Evolutionary conservation across 129 eudicot genomes (phyloP).

Genomic region (Centrapalus pauciflorus): DNA sequence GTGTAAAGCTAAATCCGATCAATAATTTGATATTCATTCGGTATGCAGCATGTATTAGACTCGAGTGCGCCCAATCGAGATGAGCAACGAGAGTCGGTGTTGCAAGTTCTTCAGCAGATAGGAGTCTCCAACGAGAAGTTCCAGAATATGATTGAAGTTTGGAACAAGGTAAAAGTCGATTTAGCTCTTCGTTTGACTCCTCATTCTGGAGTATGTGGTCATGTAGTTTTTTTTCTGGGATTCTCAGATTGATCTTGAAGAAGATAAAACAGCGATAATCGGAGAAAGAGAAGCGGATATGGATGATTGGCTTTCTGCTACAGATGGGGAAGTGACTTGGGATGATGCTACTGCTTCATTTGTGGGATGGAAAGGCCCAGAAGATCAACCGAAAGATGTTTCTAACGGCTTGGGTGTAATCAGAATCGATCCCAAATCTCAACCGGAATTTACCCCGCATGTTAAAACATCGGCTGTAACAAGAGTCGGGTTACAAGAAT

Average conservation of each 20-base stretch:
- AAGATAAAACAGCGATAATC: constrained; percentile 17
- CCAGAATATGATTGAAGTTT: constrained; percentile 87
- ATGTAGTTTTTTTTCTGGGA: neutral
- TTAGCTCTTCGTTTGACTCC: neutral
- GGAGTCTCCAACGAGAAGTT: constrained; percentile 77
- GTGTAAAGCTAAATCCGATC: neutral
- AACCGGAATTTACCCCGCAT: constrained; percentile 28
- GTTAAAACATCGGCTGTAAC: constrained; percentile 78
- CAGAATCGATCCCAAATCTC: constrained; percentile 6
- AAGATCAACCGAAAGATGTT: constrained; percentile 25
- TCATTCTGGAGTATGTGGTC: neutral
- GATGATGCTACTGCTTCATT: constrained; percentile 37
- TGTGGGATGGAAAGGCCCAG: constrained; percentile 32
- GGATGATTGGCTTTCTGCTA: constrained; percentile 48
- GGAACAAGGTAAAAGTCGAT: constrained; percentile 73
- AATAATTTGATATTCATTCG: neutral
- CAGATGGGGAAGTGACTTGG: constrained; percentile 37
- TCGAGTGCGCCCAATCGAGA: constrained; percentile 79
- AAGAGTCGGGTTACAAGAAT: constrained; percentile 83
- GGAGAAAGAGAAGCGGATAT: constrained; percentile 29
- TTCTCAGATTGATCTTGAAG: constrained; percentile 65
- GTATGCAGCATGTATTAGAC: constrained; percentile 92
- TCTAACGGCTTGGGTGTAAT: neutral
- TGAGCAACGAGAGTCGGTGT: constrained; percentile 74
- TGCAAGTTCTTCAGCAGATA: constrained; percentile 78